Evolutionary conservation across 2,329 filamentous ascomycete species (phyloP).

Genomic region (Penicillium griseofulvum): DNA sequence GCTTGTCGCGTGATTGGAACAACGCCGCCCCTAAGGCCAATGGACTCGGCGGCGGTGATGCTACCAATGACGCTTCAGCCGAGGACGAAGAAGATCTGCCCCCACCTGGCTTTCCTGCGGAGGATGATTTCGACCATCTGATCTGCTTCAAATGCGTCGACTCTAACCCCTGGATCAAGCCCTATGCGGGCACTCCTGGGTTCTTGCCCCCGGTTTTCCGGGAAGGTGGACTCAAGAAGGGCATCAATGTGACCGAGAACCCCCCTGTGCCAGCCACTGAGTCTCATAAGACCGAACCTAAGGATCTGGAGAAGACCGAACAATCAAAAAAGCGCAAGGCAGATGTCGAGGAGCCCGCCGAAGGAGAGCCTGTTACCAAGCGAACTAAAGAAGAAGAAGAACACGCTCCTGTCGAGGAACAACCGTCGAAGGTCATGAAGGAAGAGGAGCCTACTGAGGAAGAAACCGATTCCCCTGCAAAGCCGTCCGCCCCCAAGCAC

Average conservation of each 20-base stretch:
- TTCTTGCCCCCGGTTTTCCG: slow-evolving; percentile 73
- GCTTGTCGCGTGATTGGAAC: slow-evolving; percentile 69
- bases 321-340: slow-evolving; percentile 65
- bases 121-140: slow-evolving; percentile 85
- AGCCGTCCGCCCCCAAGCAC: slow-evolving; percentile 53
- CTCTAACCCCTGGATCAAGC: slow-evolving; percentile 85
- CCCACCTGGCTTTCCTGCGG: slow-evolving; percentile 80
- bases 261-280: neutral
- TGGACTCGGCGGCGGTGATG: slow-evolving; percentile 28
- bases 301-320: slow-evolving; percentile 11
- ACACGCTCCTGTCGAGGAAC: slow-evolving; percentile 12
- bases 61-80: slow-evolving; percentile 35
- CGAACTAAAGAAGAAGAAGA: slow-evolving; percentile 46
- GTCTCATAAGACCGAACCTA: neutral
- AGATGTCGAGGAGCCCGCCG: slow-evolving; percentile 47
- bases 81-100: slow-evolving; percentile 60
- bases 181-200: slow-evolving; percentile 74
- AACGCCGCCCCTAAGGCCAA: slow-evolving; percentile 15
- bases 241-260: neutral
- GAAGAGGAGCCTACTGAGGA: slow-evolving; percentile 4
- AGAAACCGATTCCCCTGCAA: slow-evolving; percentile 2
- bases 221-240: slow-evolving; percentile 27
- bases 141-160: slow-evolving; percentile 93
- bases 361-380: slow-evolving; percentile 38
- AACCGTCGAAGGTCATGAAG: slow-evolving; percentile 1